phyloP scores from a whole-genome alignment of 495 filamentous ascomycete genomes.

The Talaromyces adpressus region DNA sequence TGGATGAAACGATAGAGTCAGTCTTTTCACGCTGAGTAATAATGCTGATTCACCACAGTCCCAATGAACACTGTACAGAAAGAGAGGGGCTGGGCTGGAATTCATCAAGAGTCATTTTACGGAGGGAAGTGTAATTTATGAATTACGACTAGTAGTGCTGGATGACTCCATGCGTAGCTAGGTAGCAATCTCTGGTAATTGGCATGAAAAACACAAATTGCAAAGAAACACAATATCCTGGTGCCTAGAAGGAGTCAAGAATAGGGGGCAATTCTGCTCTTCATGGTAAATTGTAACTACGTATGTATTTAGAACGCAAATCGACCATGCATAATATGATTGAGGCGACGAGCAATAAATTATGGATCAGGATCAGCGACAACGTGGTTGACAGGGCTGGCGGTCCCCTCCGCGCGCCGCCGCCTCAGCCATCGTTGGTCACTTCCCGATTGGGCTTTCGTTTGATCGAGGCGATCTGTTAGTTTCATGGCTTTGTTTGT shows the following conservation, averaged over 20 bases:
- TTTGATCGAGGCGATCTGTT: background rate
- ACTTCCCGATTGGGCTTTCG: slow-evolving; percentile 1
- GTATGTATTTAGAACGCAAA: background rate
- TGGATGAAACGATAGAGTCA: background rate
- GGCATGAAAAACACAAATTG: background rate
- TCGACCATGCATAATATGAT: slow-evolving; percentile 3
- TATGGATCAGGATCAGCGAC: slow-evolving; percentile 15
- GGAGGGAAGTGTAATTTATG: background rate
- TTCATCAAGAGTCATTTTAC: background rate
- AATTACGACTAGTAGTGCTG: background rate
- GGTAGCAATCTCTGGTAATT: background rate
- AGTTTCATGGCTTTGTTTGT: background rate
- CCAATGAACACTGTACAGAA: background rate
- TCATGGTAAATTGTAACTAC: background rate
- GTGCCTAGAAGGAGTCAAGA: background rate
- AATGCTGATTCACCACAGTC: background rate
- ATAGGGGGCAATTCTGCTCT: background rate
- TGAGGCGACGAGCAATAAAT: background rate
- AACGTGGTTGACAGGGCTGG: slow-evolving; percentile 30
- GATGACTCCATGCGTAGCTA: background rate
- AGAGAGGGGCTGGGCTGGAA: too few relatives aligned
- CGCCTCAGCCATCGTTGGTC: slow-evolving; percentile 1
- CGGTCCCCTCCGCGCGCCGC: background rate
- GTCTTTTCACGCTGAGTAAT: background rate
- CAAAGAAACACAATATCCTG: background rate